Evolutionary conservation across 768 basidiomycete genomes (phyloP).

Genomic region (Xerocomellus dryophilus): DNA sequence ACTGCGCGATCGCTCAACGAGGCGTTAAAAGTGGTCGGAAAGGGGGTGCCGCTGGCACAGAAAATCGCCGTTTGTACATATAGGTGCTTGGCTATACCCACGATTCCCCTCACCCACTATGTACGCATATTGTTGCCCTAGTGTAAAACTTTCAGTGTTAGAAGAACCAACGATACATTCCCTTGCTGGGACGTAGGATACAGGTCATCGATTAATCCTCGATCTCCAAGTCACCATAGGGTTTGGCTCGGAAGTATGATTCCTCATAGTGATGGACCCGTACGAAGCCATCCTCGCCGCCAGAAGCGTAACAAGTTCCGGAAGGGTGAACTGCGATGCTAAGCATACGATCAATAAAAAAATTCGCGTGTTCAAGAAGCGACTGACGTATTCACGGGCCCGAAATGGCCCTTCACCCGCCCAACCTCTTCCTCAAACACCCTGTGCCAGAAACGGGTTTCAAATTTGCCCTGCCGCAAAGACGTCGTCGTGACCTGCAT

Average conservation of each 20-base stretch:
- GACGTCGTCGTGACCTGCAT: conserved; percentile 97
- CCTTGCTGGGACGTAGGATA: conserved; percentile 8
- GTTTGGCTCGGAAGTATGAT: conserved; percentile 86
- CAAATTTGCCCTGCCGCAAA: conserved; percentile 92
- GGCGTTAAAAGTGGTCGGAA: conserved; percentile 14
- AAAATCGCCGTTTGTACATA: conserved; percentile 29
- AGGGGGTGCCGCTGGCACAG: conserved; percentile 20
- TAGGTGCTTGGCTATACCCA: conserved; percentile 20
- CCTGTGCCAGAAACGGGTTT: conserved; percentile 97
- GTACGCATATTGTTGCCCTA: not conserved
- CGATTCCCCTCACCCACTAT: not conserved
- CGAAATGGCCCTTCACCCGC: conserved; percentile 96
- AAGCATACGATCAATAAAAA: conserved; percentile 9
- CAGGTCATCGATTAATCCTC: conserved; percentile 43
- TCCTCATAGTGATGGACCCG: conserved; percentile 94
- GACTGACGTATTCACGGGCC: conserved; percentile 91
- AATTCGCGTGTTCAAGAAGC: not conserved
- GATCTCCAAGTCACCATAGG: conserved; percentile 86
- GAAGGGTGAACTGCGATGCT: conserved; percentile 92
- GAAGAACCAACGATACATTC: conserved; percentile 5
- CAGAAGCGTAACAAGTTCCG: conserved; percentile 87
- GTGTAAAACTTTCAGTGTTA: not conserved
- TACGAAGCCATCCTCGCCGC: conserved; percentile 94
- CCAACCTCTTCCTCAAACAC: conserved; percentile 96
- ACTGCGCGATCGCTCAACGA: conserved; percentile 19